Evolutionary conservation across 495 filamentous ascomycete genomes (phyloP).

Genomic region (Patellaria atrata): DNA sequence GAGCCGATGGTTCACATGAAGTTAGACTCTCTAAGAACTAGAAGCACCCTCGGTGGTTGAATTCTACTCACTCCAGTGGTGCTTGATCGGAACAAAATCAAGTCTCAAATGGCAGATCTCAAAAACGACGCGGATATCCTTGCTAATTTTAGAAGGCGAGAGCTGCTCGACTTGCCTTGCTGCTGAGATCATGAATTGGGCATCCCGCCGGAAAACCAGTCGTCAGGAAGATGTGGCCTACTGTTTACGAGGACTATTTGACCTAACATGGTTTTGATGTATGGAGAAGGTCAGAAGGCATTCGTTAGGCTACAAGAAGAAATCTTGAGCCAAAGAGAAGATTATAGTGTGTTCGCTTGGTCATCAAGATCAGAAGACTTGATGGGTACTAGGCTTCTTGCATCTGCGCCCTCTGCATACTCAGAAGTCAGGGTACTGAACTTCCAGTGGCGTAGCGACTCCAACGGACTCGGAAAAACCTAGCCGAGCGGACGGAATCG

Average conservation of each 20-base stretch:
- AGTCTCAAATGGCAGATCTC: not conserved
- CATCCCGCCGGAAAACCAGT: conserved; percentile 7
- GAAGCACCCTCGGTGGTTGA: not conserved
- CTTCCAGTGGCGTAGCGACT: too few relatives aligned
- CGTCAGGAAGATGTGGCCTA: conserved; percentile 15
- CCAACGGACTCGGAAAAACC: too few relatives aligned
- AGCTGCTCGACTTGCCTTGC: conserved; percentile 1
- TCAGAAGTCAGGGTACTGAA: too few relatives aligned
- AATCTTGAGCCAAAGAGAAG: conserved; percentile 7
- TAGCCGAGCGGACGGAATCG: too few relatives aligned
- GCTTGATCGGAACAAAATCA: not conserved
- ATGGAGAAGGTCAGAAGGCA: conserved; percentile 11
- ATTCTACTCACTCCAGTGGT: conserved; percentile 1
- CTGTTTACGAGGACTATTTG: conserved; percentile 16
- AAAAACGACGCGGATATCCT: not conserved
- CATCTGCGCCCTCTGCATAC: conserved; percentile 1
- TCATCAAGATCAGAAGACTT: not conserved
- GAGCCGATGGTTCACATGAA: conserved; percentile 15
- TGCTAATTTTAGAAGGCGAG: too few relatives aligned
- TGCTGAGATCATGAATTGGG: conserved; percentile 13
- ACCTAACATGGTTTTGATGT: conserved; percentile 10
- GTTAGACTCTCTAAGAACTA: conserved; percentile 13
- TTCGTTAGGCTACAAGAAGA: conserved; percentile 15
- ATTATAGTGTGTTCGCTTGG: conserved; percentile 14
- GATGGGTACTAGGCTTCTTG: too few relatives aligned